Base-by-base conservation (phyloP, 495 filamentous ascomycete genomes). In the Polyplosphaeria fusca region DNA sequence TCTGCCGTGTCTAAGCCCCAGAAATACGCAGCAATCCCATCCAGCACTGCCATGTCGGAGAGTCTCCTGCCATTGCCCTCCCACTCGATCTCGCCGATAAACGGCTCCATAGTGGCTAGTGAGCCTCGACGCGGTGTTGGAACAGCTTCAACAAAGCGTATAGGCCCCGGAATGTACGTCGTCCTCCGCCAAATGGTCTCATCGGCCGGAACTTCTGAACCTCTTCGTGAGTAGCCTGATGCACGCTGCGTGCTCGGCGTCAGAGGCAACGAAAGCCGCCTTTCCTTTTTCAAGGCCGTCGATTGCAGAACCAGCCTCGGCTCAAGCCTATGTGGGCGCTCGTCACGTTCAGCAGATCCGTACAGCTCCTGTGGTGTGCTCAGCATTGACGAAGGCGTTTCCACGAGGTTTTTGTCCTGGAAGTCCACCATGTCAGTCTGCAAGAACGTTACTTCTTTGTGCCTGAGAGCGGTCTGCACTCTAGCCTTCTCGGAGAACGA, bases 341-440 rank as follows among this genome's bases (percentile, higher is more conserved):
- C n/a, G n/a, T n/a, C n/a, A n/a, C n/a, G n/a, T n/a, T n/a, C n/a
- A n/a, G n/a, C n/a, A n/a, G n/a, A n/a, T 35, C 57, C 50, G 45
- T 64, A 64, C 7, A 48, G 25, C 27, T 59, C 60, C 19, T 18
- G 30, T 2, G 60, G 55, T 14, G 55, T 64, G 22, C n/a, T 42
- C 23, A 49, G 23, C 37, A 54, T 26, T 13, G 55, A 64, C 2
- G 2, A 4, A 9, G 60, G 60, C 7, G 60, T 59, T 12, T 48
- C 55, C 26, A 55, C 42, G 28, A 64, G 38, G 3, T 39, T 45
- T n/a, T 44, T 47, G 2, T 13, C 19, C 3, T 45, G 42, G 55
- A 59, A 59, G 39, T 59, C 49, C 11, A 64, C 37, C n/a, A 63
- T 47, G 28, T 55, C 23, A 12, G 28, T 58, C 28, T 47, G 47